Evolutionary conservation across 2,329 filamentous ascomycete genomes (phyloP), one percentile per base, ranked within the genome.

Genomic region (Aspergillus piperis): DNA sequence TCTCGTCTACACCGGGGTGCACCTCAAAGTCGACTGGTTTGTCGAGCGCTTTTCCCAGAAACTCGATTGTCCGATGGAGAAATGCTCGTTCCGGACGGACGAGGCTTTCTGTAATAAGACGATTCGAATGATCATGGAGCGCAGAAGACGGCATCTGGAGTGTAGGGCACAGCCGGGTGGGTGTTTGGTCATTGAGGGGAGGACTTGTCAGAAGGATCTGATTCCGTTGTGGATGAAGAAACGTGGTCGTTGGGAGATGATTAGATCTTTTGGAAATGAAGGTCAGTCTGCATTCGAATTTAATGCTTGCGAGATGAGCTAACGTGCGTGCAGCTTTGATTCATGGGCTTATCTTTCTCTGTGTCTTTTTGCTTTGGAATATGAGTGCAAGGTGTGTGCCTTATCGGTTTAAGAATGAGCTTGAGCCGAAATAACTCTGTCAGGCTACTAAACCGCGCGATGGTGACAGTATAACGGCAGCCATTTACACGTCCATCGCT

Each of bases 11-110:
- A 91, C 88, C 0, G 87, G 86, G 38, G 78, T 90, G 30, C 73
- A 80, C 27, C 78, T 90, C 48, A 90, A 90, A 70, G 83, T 91
- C 11, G 83, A 84, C 59, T 91, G 89, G 89, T 79, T 91, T 4
- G 80, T 90, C 60, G 82, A 88, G 66, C 83, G 88, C 11, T 82
- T 86, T 17, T 82, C 78, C 49, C 78, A 87, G 38, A 86, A 88
- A 60, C 81, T 91, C 8, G 84, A 89, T 64, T 89, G 87, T 66
- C 89, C 88, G 4, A 86, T 85, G 71, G 75, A 75, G 61, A 75
- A 74, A 56, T 79, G 77, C 55, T 75, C 73, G 2, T 75, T 80
- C 48, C 71, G 73, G 7, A 80, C 76, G 4, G 78, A 80, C 60
- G 76, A 76, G 49, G 64, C 70, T 0, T 80, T 80, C 58, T 80